Conservation (phyloP, 495 filamentous ascomycete species). For the Penicillium tannophilum region DNA sequence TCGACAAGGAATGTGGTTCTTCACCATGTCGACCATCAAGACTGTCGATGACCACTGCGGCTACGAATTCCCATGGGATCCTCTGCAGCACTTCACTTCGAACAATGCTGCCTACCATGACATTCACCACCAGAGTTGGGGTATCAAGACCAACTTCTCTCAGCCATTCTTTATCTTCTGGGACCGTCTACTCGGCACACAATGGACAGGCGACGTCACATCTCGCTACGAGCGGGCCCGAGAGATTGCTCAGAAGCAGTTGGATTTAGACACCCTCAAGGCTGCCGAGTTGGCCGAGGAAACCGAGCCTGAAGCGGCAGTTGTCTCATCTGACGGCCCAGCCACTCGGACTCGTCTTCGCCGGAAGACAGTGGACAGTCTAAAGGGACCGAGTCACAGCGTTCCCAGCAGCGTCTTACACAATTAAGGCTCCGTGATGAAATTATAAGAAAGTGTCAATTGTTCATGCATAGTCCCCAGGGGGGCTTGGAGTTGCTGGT, state of each 20-base stretch:
- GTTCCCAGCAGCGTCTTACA: conserved; percentile 47
- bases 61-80: conserved; percentile 93
- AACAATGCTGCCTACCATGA: conserved; percentile 97
- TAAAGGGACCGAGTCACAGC: conserved; percentile 44
- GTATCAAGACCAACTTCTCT: conserved; percentile 71
- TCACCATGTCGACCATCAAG: conserved; percentile 83
- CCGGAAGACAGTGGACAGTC: conserved; percentile 44
- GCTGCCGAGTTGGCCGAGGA: conserved; percentile 19
- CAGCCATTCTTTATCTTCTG: conserved; percentile 57
- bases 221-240: conserved; percentile 49
- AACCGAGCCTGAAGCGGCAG: conserved; percentile 24
- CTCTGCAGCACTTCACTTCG: conserved; percentile 82
- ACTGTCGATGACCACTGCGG: conserved; percentile 98
- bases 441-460: conserved; percentile 16
- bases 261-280: conserved; percentile 33
- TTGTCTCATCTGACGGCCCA: conserved; percentile 35
- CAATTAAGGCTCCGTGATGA: conserved; percentile 23
- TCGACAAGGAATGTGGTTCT: conserved; percentile 83
- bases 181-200: conserved; percentile 50
- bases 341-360: conserved; percentile 39
- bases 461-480: conserved; percentile 21
- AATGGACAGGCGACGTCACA: conserved; percentile 48
- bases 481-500: conserved; percentile 38
- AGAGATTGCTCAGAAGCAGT: conserved; percentile 43
- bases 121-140: conserved; percentile 98